phyloP scores from a whole-genome alignment of 2,329 filamentous ascomycete species.

The Alternaria gaisen region DNA sequence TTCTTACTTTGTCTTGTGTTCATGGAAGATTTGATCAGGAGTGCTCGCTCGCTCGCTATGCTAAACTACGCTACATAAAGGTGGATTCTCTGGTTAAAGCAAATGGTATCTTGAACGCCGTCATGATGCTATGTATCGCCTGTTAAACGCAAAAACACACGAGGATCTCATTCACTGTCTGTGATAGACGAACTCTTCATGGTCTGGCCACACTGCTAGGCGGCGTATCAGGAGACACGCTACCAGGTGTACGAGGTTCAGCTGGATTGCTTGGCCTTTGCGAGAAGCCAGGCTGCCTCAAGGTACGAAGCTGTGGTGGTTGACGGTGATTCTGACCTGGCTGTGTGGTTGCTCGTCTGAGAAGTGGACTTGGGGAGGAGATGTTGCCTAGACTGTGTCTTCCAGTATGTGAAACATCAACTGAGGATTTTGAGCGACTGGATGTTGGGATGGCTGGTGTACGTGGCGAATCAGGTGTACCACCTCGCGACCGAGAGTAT shows the following conservation, averaged over 20 bases:
- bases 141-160: not conserved
- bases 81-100: not conserved
- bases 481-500: slow-evolving; percentile 29
- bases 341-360: slow-evolving; percentile 46
- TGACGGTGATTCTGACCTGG: slow-evolving; percentile 17
- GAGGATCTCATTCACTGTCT: not conserved
- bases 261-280: not conserved
- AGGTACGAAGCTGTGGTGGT: slow-evolving; percentile 29
- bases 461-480: slow-evolving; percentile 21
- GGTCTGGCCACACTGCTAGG: slow-evolving; percentile 34
- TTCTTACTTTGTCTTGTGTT: not conserved
- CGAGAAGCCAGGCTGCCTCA: slow-evolving; percentile 26
- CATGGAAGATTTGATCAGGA: not conserved
- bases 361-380: slow-evolving; percentile 45
- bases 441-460: not conserved
- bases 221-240: slow-evolving; percentile 37
- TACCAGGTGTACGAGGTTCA: slow-evolving; percentile 26
- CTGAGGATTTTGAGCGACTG: slow-evolving; percentile 15
- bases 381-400: slow-evolving; percentile 19
- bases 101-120: slow-evolving; percentile 15
- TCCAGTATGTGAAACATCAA: slow-evolving; percentile 26
- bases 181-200: not conserved
- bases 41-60: slow-evolving; percentile 3
- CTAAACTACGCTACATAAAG: slow-evolving; percentile 7
- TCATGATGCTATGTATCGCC: slow-evolving; percentile 1